Base-by-base conservation (phyloP, 805 yeast genomes). In the Vanderwaltozyma polyspora region DNA sequence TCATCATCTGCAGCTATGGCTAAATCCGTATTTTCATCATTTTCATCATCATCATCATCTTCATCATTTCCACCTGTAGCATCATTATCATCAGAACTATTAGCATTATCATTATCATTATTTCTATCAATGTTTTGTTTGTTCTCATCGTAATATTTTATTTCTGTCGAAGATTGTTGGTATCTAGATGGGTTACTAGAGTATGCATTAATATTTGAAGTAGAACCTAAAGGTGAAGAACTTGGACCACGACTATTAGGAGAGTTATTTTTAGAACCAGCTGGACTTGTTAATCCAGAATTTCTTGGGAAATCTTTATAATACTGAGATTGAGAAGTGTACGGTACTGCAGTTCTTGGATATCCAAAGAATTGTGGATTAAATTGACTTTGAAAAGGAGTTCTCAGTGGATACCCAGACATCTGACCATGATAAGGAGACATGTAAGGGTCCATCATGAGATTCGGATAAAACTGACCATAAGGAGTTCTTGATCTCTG, bases 11-110 rank as follows among this genome's bases (percentile, higher is more conserved):
- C 10, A 13, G 50, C 58, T 7, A 52, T 46, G 5, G 52, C 55
- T 18, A 52, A 31, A n/a, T 46, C 51, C 6, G 49, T 40, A 12
- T 40, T 42, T 32, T 51, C 56, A 21, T 40, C 42, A 22, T 45
- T 48, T 16, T 46, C 48, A n/a, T n/a, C n/a, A 3, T 27, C 31
- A 10, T 29, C 13, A 3, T 17, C 23, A 21, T 31, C 28, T 16
- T 31, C 33, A 25, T 31, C 28, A 23, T 10, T 7, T 14, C 5
- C 21, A 6, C n/a, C 7, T n/a, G 24, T n/a, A 17, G 12, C n/a
- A 5, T 17, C 26, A 7, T 8, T 9, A 11, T 16, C 5, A 18
- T 19, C 10, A 17, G 9, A 5, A 12, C 12, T 23, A 8, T 17
- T 23, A 14, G 6, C 18, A 14, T 32, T 12, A 6, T 21, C 10